phyloP scores from a whole-genome alignment of 1,139 yeast species.

The Candida glucosophila region DNA sequence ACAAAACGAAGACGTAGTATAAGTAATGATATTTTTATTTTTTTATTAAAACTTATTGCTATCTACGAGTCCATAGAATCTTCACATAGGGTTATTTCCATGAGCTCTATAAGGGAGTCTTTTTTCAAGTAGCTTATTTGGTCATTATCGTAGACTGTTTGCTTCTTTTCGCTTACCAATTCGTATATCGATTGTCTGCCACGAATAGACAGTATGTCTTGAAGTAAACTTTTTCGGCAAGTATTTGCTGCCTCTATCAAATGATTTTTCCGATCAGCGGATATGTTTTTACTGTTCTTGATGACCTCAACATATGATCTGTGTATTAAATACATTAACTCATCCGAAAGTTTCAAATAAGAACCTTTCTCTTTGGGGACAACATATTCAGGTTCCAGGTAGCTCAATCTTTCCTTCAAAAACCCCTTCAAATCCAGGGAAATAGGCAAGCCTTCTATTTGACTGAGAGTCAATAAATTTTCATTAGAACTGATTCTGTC shows the following conservation, averaged over 20 bases:
- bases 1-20: constrained; percentile 24
- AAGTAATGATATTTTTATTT: constrained; percentile 1
- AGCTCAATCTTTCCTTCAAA: constrained; percentile 6
- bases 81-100: constrained; percentile 4
- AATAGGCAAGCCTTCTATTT: constrained; percentile 6
- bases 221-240: constrained; percentile 7
- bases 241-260: constrained; percentile 7
- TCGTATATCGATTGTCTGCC: constrained; percentile 3
- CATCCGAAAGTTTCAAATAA: constrained; percentile 16
- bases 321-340: constrained; percentile 8
- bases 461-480: constrained; percentile 9
- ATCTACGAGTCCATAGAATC: background rate
- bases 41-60: background rate
- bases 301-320: constrained; percentile 9
- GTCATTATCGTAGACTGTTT: constrained; percentile 12
- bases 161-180: constrained; percentile 5
- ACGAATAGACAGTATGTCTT: constrained; percentile 6
- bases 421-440: constrained; percentile 10
- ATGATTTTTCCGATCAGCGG: constrained; percentile 2
- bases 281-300: constrained; percentile 3
- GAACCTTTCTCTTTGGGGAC: constrained; percentile 12
- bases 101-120: constrained; percentile 14
- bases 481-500: constrained; percentile 11
- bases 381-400: too few relatives aligned
- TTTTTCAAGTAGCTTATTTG: constrained; percentile 17